Evolutionary conservation across 2,329 filamentous ascomycete genomes (phyloP).

Genomic region (Septoria linicola): DNA sequence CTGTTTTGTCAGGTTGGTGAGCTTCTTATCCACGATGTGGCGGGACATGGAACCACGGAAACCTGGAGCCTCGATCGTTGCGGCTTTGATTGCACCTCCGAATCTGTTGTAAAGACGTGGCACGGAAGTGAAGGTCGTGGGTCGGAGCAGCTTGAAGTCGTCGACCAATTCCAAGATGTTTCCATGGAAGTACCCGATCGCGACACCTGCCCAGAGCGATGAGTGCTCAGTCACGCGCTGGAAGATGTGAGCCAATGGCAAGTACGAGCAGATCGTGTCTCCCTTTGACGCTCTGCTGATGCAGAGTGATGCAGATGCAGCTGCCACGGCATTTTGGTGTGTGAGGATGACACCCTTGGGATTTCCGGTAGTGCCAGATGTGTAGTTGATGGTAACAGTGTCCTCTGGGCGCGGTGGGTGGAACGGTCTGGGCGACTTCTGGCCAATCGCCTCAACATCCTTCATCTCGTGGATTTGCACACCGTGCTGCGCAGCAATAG

Average conservation of each 20-base stretch:
- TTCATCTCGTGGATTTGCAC: conserved; percentile 75
- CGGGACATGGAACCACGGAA: conserved; percentile 78
- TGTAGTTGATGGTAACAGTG: conserved; percentile 87
- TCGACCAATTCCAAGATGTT: conserved; percentile 84
- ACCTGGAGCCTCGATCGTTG: conserved; percentile 75
- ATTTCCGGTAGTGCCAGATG: conserved; percentile 77
- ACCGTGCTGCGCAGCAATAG: conserved; percentile 70
- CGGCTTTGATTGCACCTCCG: conserved; percentile 74
- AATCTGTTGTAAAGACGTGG: conserved; percentile 91
- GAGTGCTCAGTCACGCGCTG: conserved; percentile 79
- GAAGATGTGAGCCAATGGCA: conserved; percentile 93
- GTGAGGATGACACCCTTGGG: conserved; percentile 83
- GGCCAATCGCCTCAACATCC: conserved; percentile 79
- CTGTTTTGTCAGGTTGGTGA: conserved; percentile 69
- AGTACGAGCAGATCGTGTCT: conserved; percentile 77
- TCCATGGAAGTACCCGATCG: conserved; percentile 91
- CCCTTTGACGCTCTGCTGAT: conserved; percentile 53
- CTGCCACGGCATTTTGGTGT: conserved; percentile 77
- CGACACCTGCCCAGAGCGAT: conserved; percentile 67
- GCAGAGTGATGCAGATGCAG: conserved; percentile 61
- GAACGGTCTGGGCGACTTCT: conserved; percentile 65
- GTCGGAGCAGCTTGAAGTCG: conserved; percentile 82
- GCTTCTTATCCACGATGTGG: conserved; percentile 76
- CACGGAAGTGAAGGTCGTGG: conserved; percentile 81
- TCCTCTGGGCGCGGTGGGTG: conserved; percentile 73